Percentiles rank a stretch among this genome's conserved stretches.
Conservation (phyloP, 2,329 filamentous ascomycete genomes). For the Colletotrichum spinosum region DNA sequence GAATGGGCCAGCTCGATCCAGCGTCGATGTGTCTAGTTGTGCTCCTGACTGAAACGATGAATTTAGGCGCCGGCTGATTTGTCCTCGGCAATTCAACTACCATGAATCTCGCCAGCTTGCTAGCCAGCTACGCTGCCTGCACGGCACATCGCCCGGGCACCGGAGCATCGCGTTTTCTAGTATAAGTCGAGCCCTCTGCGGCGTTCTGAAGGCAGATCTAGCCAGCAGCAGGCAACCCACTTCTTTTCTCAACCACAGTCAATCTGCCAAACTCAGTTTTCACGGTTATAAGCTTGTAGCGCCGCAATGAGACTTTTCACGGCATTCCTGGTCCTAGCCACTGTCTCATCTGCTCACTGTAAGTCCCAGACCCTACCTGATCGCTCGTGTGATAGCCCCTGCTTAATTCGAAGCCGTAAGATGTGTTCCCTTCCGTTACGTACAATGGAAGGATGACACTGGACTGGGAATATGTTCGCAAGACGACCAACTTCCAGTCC, state of each 20-base stretch:
- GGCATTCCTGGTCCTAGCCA: slow-evolving; percentile 41
- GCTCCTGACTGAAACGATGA: slow-evolving; percentile 11
- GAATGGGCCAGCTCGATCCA: not conserved
- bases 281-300: no score
- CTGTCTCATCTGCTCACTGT: slow-evolving; percentile 53
- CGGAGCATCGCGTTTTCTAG: no score
- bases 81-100: slow-evolving; percentile 38
- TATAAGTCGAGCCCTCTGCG: not conserved
- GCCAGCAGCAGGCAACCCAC: no score
- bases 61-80: slow-evolving; percentile 33
- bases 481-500: slow-evolving; percentile 61
- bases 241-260: no score
- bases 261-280: not conserved
- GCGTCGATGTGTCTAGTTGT: not conserved
- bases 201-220: no score
- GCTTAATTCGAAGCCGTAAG: slow-evolving; percentile 40
- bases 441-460: slow-evolving; percentile 45
- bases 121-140: not conserved
- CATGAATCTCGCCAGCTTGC: not conserved
- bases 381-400: no score
- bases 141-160: not conserved
- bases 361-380: slow-evolving; percentile 33
- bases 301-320: slow-evolving; percentile 38
- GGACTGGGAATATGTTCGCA: slow-evolving; percentile 61
- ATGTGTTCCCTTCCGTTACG: slow-evolving; percentile 55